Evolutionary conservation across 352 stramenopile genomes (phyloP).

Genomic region (Phytophthora pini): DNA sequence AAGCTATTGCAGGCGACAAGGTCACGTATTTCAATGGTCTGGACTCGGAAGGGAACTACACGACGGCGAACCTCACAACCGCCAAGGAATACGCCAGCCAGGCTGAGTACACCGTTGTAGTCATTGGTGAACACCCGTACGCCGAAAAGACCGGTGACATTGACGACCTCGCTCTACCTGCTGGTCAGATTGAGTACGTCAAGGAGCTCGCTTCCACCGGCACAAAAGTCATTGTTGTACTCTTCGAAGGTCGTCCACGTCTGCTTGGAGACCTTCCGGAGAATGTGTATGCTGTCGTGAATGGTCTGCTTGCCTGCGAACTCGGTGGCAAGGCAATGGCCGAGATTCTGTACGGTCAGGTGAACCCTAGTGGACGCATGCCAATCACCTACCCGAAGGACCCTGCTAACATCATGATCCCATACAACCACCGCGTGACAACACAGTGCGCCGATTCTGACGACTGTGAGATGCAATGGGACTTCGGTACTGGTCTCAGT

Average conservation of each 20-base stretch:
- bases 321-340: conserved; percentile 77
- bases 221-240: conserved; percentile 77
- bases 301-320: conserved; percentile 73
- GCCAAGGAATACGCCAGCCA: conserved; percentile 55
- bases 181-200: conserved; percentile 84
- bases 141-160: conserved; percentile 87
- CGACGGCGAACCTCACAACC: too few species aligned
- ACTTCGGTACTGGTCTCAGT: conserved; percentile 69
- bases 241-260: conserved; percentile 76
- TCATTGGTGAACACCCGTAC: conserved; percentile 77
- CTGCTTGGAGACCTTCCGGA: conserved; percentile 60
- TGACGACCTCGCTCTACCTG: conserved; percentile 65
- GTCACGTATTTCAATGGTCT: conserved; percentile 63
- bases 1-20: conserved; percentile 28
- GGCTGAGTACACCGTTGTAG: conserved; percentile 64
- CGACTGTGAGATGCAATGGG: conserved; percentile 63
- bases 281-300: conserved; percentile 67
- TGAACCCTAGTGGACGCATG: conserved; percentile 80
- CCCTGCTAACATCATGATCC: conserved; percentile 51
- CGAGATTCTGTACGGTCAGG: conserved; percentile 76
- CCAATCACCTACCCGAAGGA: conserved; percentile 84
- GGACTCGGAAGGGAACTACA: too few species aligned
- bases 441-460: conserved; percentile 42
- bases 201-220: conserved; percentile 57
- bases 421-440: conserved; percentile 72